A percentile compares a stretch with the other conserved stretches of the same genome.
phyloP scores from a whole-genome alignment of 2,329 filamentous ascomycete genomes.

The Colletotrichum sp. region DNA sequence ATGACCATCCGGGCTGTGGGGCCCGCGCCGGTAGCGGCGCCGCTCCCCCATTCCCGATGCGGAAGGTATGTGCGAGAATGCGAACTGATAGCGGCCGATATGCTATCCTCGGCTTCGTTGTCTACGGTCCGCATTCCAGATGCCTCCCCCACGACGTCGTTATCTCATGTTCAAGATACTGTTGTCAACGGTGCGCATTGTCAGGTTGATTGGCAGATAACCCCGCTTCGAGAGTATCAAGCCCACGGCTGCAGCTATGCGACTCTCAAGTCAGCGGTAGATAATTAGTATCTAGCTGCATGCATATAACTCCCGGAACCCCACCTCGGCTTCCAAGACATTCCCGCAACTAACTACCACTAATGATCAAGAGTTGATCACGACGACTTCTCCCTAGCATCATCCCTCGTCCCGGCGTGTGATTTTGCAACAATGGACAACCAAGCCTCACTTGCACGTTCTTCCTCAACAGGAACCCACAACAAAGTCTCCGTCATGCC shows the following conservation, averaged over 20 bases:
- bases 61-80: neutral
- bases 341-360: neutral
- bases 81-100: neutral
- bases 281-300: neutral
- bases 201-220: neutral
- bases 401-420: neutral
- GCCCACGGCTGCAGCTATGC: neutral
- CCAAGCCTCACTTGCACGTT: neutral
- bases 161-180: neutral
- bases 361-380: accelerated
- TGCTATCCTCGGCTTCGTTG: neutral
- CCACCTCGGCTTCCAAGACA: neutral
- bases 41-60: neutral
- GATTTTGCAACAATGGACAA: neutral
- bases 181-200: neutral
- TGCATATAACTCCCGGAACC: neutral
- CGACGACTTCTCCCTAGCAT: neutral
- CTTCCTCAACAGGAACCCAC: neutral
- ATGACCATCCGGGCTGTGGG: neutral
- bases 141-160: neutral
- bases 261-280: neutral
- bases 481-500: neutral
- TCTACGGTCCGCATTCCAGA: neutral
- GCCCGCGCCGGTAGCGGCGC: neutral
- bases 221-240: neutral